Evolutionary conservation across 495 filamentous ascomycete species (phyloP).

Genomic region (Penicillium fimorum): DNA sequence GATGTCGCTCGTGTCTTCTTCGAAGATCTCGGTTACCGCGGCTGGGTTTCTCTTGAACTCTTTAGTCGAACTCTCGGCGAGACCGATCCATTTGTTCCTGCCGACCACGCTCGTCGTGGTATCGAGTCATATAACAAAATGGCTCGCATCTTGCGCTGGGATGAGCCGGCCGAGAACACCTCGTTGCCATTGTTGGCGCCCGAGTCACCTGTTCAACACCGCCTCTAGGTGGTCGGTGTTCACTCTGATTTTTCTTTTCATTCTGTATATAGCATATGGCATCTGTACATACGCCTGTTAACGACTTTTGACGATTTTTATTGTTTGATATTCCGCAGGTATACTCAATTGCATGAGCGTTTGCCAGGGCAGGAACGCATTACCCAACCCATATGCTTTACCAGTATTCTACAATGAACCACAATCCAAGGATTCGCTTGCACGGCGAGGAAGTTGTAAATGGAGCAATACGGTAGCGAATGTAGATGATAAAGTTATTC

Average conservation of each 20-base stretch:
- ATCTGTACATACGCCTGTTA: slow-evolving; percentile 4
- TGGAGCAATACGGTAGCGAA: background rate
- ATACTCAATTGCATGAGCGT: background rate
- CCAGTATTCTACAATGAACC: background rate
- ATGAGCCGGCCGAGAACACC: slow-evolving; percentile 14
- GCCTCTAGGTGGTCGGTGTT: slow-evolving; percentile 15
- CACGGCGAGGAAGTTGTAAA: background rate
- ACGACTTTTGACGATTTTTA: slow-evolving; percentile 4
- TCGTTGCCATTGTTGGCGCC: slow-evolving; percentile 8
- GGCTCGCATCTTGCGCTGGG: slow-evolving; percentile 37
- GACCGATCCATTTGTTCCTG: slow-evolving; percentile 50
- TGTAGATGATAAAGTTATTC: background rate
- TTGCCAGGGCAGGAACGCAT: background rate
- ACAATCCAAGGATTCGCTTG: background rate
- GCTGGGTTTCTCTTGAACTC: slow-evolving; percentile 78
- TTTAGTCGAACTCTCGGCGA: slow-evolving; percentile 68
- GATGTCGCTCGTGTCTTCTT: slow-evolving; percentile 61
- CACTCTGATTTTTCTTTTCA: background rate
- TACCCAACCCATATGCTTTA: background rate
- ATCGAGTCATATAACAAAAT: slow-evolving; percentile 60
- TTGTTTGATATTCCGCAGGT: background rate
- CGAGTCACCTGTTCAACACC: slow-evolving; percentile 26
- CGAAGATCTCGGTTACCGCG: slow-evolving; percentile 64
- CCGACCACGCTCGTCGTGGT: slow-evolving; percentile 63
- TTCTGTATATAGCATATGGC: slow-evolving; percentile 2